These are phyloP conservation scores for Saturnispora bothae DNA, from an alignment of 805 yeast species.

Conservation along the genomic window DNA sequence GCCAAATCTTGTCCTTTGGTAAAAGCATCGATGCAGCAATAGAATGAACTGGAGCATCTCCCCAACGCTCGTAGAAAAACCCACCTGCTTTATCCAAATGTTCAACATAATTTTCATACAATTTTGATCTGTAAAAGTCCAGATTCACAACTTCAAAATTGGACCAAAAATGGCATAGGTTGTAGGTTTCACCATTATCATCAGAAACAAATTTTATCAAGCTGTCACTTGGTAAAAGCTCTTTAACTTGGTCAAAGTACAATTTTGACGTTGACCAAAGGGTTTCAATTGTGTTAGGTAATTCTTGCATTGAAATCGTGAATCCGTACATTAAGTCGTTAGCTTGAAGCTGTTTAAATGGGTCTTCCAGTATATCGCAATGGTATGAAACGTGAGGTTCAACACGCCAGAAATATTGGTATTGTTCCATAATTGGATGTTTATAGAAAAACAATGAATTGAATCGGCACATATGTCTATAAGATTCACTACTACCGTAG, in stretches of 20 bases:
- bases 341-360: slow-evolving; percentile 44
- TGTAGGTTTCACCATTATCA: slow-evolving; percentile 54
- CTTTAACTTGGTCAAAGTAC: slow-evolving; percentile 26
- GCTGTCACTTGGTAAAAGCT: slow-evolving; percentile 23
- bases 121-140: slow-evolving; percentile 47
- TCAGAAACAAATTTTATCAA: slow-evolving; percentile 52
- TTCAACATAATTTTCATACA: slow-evolving; percentile 51
- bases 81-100: slow-evolving; percentile 62
- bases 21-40: slow-evolving; percentile 34
- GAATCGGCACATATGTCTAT: slow-evolving; percentile 61
- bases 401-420: slow-evolving; percentile 53
- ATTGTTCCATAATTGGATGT: slow-evolving; percentile 40
- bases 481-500: slow-evolving; percentile 56
- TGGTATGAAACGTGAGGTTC: slow-evolving; percentile 43
- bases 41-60: slow-evolving; percentile 55
- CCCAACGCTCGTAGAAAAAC: slow-evolving; percentile 84
- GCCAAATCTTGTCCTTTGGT: slow-evolving; percentile 55
- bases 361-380: slow-evolving; percentile 45
- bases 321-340: slow-evolving; percentile 41
- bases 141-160: slow-evolving; percentile 68
- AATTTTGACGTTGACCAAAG: slow-evolving; percentile 39
- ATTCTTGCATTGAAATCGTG: slow-evolving; percentile 43
- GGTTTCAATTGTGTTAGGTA: slow-evolving; percentile 39
- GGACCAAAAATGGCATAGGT: slow-evolving; percentile 76
- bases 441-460: slow-evolving; percentile 44